A percentile compares a stretch with the other conserved stretches of the same genome.
These are phyloP conservation scores for Penstemon davidsonii DNA, from an alignment of 257 asterid species.

Conservation along the genomic window DNA sequence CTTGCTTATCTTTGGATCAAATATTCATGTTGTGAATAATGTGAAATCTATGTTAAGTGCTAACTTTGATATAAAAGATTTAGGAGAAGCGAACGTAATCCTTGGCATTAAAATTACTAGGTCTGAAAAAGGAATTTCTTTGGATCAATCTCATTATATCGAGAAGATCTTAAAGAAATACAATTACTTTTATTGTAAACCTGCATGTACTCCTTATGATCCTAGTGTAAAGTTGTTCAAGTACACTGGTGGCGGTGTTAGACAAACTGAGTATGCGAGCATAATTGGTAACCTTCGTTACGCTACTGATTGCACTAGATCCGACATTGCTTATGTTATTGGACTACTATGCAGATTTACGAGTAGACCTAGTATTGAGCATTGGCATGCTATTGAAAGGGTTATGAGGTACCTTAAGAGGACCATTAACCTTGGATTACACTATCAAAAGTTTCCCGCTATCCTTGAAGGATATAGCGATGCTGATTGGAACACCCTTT, in stretches of 20 bases:
- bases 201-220: not conserved
- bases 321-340: too few relatives aligned
- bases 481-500: constrained; percentile 21
- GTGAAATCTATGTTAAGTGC: too few relatives aligned
- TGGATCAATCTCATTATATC: not conserved
- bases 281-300: not conserved
- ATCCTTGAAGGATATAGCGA: constrained; percentile 15
- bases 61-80: constrained; percentile 14
- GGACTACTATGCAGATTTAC: too few relatives aligned
- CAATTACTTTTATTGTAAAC: not conserved
- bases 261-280: not conserved
- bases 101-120: not conserved
- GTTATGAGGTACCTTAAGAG: not conserved
- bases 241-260: not conserved
- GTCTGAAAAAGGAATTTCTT: not conserved
- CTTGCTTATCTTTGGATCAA: not conserved
- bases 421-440: constrained; percentile 15
- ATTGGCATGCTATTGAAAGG: too few relatives aligned
- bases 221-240: not conserved
- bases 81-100: not conserved
- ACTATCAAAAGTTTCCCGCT: not conserved
- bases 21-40: too few relatives aligned
- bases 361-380: too few relatives aligned
- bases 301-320: too few relatives aligned
- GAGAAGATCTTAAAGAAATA: not conserved